Percentiles rank a stretch among this genome's conserved stretches.
phyloP scores from a whole-genome alignment of 2,329 filamentous ascomycete species.

The Pseudogymnoascus sp. region DNA sequence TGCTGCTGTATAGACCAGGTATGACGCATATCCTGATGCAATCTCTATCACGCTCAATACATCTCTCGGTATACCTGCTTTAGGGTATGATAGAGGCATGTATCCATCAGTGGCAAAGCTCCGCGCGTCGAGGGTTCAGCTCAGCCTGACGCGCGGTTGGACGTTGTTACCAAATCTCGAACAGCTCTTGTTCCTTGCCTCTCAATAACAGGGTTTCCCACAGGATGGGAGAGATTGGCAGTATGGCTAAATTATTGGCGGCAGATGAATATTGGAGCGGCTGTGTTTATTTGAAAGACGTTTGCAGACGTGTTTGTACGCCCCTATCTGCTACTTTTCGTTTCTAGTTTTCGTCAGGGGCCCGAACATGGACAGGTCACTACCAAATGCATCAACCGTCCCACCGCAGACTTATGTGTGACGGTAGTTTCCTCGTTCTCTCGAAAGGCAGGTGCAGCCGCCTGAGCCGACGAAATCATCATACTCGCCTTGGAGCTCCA shows the following conservation, averaged over 20 bases:
- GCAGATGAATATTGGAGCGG: not conserved
- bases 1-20: not conserved
- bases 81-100: not conserved
- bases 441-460: not conserved
- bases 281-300: not conserved
- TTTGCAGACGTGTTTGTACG: conserved; percentile 7
- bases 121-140: not conserved
- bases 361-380: not conserved
- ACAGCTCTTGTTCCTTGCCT: not conserved
- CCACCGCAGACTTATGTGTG: not conserved
- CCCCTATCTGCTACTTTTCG: conserved; percentile 1
- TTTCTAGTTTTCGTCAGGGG: conserved; percentile 7
- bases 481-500: not conserved
- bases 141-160: not conserved
- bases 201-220: not conserved
- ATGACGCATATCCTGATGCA: not conserved
- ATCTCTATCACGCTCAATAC: not conserved
- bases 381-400: conserved; percentile 1
- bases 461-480: not conserved
- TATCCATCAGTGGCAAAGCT: not conserved
- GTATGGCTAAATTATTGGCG: not conserved
- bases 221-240: not conserved
- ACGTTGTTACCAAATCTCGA: not conserved
- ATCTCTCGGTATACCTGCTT: not conserved
- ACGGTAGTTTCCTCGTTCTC: not conserved